Evolutionary conservation across 1,284 basidiomycete genomes (phyloP).

Genomic region (Leccinum pachyderme): DNA sequence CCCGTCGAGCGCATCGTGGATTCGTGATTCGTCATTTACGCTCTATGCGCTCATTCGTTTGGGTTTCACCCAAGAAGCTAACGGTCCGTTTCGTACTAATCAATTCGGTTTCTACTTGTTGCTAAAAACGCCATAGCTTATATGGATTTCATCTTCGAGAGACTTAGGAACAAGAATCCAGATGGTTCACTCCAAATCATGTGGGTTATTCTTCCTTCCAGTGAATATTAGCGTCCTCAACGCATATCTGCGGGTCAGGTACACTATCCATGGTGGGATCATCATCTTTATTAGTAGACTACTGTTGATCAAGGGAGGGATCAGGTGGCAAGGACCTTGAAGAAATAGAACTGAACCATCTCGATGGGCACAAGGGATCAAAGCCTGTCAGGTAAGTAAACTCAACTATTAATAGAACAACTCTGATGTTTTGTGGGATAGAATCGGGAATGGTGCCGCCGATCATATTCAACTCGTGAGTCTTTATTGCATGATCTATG

Average conservation of each 20-base stretch:
- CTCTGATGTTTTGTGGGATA: constrained; percentile 19
- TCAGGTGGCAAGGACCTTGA: constrained; percentile 80
- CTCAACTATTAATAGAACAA: not conserved
- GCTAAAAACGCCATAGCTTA: constrained; percentile 52
- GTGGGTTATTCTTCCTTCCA: constrained; percentile 37
- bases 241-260: constrained; percentile 37
- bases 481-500: constrained; percentile 4
- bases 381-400: constrained; percentile 59
- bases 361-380: constrained; percentile 85
- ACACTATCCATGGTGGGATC: constrained; percentile 72
- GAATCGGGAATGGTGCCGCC: constrained; percentile 88
- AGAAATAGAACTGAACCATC: constrained; percentile 79
- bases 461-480: constrained; percentile 84
- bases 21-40: constrained; percentile 89
- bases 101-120: not conserved
- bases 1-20: constrained; percentile 68
- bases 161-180: constrained; percentile 76
- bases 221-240: not conserved
- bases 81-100: constrained; percentile 45
- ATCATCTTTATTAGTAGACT: not conserved
- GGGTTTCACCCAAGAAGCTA: constrained; percentile 88
- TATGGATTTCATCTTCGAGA: constrained; percentile 86
- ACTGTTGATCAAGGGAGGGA: not conserved
- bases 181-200: constrained; percentile 92
- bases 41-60: constrained; percentile 89